phyloP scores from a whole-genome alignment of 139 green algal species.

The Eudorina sp. region DNA sequence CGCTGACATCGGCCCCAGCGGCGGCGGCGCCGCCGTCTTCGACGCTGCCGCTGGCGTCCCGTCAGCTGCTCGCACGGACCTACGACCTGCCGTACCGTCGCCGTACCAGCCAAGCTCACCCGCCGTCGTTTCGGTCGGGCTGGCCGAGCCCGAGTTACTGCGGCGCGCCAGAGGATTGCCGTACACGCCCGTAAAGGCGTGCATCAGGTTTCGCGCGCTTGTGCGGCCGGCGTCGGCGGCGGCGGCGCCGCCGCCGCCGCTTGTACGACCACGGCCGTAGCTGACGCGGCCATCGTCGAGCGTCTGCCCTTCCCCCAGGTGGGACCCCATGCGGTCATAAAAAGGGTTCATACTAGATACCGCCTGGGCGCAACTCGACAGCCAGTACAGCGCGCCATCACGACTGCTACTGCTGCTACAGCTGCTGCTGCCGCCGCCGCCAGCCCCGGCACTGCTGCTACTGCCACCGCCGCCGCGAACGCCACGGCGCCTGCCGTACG shows the following conservation, averaged over 20 bases:
- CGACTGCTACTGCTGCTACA: not conserved
- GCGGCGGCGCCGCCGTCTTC: too few relatives aligned
- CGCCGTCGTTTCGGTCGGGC: too few relatives aligned
- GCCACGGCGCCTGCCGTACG: not conserved
- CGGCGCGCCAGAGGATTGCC: not conserved
- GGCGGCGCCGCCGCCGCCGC: not conserved
- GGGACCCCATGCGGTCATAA: not conserved
- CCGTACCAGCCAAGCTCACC: too few relatives aligned
- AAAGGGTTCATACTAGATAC: conserved; percentile 2
- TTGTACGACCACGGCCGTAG: not conserved
- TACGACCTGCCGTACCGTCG: too few relatives aligned
- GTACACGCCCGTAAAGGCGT: not conserved
- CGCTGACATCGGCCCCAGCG: too few relatives aligned
- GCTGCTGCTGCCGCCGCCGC: not conserved
- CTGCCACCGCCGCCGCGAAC: not conserved
- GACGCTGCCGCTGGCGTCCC: too few relatives aligned
- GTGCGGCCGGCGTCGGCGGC: too few relatives aligned
- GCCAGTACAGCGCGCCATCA: not conserved
- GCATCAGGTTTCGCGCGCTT: not conserved
- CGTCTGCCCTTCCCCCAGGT: not conserved
- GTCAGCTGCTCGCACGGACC: too few relatives aligned
- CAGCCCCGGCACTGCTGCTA: too few relatives aligned
- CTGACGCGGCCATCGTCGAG: not conserved
- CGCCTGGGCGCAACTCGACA: not conserved
- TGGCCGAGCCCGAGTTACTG: not conserved